Conservation (phyloP, 768 basidiomycete species). For the Psilocybe subaeruginosa region DNA sequence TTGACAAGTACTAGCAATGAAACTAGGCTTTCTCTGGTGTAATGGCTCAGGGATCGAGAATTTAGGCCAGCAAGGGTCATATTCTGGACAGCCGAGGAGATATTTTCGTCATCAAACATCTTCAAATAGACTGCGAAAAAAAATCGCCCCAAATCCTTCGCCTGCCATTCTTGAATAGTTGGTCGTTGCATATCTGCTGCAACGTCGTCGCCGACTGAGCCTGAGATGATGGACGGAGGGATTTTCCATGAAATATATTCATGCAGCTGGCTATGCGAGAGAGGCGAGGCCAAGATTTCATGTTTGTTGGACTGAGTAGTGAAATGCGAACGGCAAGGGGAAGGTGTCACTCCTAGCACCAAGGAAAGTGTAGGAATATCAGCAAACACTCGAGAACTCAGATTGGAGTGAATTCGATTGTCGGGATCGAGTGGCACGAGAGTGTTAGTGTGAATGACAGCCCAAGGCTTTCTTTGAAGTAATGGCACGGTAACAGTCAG, state of each 20-base stretch:
- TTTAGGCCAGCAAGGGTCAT: constrained; percentile 5
- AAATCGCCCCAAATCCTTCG: constrained; percentile 35
- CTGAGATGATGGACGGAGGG: constrained; percentile 23
- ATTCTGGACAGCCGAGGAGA: not conserved
- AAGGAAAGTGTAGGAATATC: constrained; percentile 44
- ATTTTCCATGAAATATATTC: constrained; percentile 43
- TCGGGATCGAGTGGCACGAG: constrained; percentile 27
- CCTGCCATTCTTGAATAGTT: constrained; percentile 22
- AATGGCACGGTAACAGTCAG: constrained; percentile 41
- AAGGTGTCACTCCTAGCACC: constrained; percentile 44
- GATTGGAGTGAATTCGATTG: constrained; percentile 6
- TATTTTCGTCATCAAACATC: constrained; percentile 47
- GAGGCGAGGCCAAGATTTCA: constrained; percentile 29
- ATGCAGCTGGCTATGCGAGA: constrained; percentile 31
- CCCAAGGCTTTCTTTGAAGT: constrained; percentile 29
- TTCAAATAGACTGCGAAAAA: constrained; percentile 45
- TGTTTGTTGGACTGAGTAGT: constrained; percentile 42
- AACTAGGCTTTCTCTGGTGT: constrained; percentile 51
- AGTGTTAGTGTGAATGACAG: constrained; percentile 45
- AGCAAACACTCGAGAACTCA: constrained; percentile 32
- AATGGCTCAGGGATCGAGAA: constrained; percentile 37
- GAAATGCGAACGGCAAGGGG: constrained; percentile 43
- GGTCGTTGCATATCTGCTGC: not conserved
- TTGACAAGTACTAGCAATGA: constrained; percentile 45
- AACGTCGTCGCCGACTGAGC: not conserved